These are phyloP conservation scores for Waltergamsia citrina DNA, from an alignment of 2,329 filamentous ascomycete genomes.

Conservation along the genomic window DNA sequence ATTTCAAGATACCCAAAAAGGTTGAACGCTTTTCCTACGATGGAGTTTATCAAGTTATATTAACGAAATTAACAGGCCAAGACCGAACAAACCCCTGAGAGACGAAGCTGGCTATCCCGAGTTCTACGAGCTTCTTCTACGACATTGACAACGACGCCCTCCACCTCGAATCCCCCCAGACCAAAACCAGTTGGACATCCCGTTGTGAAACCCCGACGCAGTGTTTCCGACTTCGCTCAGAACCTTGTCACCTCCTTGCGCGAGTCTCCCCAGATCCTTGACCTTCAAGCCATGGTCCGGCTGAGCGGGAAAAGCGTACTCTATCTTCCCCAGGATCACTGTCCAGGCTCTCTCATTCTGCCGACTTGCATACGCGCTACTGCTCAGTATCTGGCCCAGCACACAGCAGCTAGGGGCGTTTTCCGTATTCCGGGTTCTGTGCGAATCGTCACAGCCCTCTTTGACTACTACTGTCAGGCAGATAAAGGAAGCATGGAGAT, in stretches of 20 bases:
- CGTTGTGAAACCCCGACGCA: slow-evolving; percentile 30
- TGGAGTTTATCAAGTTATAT: background rate
- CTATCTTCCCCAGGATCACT: slow-evolving; percentile 49
- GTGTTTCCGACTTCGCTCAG: slow-evolving; percentile 44
- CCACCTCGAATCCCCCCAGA: background rate
- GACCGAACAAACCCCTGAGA: slow-evolving; percentile 13
- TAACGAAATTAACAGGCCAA: slow-evolving; percentile 11
- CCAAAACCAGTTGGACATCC: background rate
- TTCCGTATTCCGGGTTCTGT: slow-evolving; percentile 55
- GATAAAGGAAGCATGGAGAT: slow-evolving; percentile 36
- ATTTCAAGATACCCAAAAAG: slow-evolving; percentile 18
- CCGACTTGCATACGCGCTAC: slow-evolving; percentile 59
- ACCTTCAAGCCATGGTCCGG: slow-evolving; percentile 49
- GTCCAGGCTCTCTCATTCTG: slow-evolving; percentile 45
- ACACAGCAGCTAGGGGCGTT: slow-evolving; percentile 45
- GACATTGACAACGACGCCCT: no score
- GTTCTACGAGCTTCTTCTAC: slow-evolving; percentile 19
- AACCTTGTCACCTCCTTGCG: slow-evolving; percentile 31
- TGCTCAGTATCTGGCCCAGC: slow-evolving; percentile 52
- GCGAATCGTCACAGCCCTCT: slow-evolving; percentile 45
- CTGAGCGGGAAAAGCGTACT: slow-evolving; percentile 54
- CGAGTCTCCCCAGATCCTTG: slow-evolving; percentile 37
- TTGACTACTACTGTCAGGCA: slow-evolving; percentile 50
- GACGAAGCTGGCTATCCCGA: slow-evolving; percentile 26
- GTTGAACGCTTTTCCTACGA: slow-evolving; percentile 15